Evolutionary conservation across 139 green algal genomes (phyloP).

Genomic region (Gonium pectorale): DNA sequence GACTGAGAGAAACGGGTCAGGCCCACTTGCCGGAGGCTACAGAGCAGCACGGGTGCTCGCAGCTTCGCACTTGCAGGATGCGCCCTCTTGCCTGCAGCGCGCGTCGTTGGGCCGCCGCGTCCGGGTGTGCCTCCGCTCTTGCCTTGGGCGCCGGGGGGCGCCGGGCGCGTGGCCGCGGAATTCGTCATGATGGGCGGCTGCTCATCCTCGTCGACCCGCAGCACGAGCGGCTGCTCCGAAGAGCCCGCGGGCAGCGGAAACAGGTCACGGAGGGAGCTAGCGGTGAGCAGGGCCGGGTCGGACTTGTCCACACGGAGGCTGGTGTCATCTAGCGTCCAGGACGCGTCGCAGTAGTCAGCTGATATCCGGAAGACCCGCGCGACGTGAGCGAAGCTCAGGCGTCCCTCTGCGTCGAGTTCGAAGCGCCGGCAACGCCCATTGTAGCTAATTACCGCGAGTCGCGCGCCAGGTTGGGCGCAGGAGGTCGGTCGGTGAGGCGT

Average conservation of each 20-base stretch:
- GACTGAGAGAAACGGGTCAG: too few relatives aligned
- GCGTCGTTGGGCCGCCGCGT: neutral
- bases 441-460: constrained; percentile 1
- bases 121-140: neutral
- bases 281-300: neutral
- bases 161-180: too few relatives aligned
- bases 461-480: neutral
- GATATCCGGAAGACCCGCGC: constrained; percentile 4
- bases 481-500: too few relatives aligned
- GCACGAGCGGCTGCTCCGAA: neutral
- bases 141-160: neutral
- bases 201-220: neutral
- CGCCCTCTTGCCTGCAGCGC: too few relatives aligned
- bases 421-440: constrained; percentile 1
- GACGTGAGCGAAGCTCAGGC: constrained; percentile 10
- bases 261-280: neutral
- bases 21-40: too few relatives aligned
- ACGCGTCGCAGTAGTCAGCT: neutral
- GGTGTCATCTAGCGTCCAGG: constrained; percentile 30
- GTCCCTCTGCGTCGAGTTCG: neutral
- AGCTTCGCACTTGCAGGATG: too few relatives aligned
- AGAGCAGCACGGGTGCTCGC: too few relatives aligned
- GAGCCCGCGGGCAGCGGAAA: constrained; percentile 23
- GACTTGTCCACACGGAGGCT: neutral
- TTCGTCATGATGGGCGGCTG: too few relatives aligned